These are phyloP conservation scores for Cercospora nicotianae DNA, from an alignment of 2,329 filamentous ascomycete genomes.

Conservation along the genomic window DNA sequence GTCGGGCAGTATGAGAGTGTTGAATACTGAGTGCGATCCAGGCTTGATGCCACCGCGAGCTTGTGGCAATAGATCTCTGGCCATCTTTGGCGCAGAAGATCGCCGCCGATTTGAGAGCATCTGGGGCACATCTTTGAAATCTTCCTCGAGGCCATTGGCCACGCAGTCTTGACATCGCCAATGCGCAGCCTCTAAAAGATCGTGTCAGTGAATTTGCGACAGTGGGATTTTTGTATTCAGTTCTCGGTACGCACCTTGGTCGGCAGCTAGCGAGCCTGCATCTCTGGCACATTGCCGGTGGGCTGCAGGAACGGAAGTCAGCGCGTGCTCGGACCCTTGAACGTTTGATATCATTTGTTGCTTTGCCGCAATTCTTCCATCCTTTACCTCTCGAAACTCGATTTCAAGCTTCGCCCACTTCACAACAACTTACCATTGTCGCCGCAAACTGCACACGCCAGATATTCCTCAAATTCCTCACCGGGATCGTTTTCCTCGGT, in stretches of 20 bases:
- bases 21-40: constrained; percentile 76
- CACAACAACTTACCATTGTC: constrained; percentile 69
- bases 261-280: constrained; percentile 61
- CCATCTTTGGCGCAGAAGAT: constrained; percentile 66
- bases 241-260: constrained; percentile 59
- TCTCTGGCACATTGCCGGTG: constrained; percentile 87
- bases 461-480: constrained; percentile 76
- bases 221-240: constrained; percentile 17
- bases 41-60: constrained; percentile 64
- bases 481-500: constrained; percentile 80
- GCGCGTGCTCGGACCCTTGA: constrained; percentile 41
- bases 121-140: constrained; percentile 42
- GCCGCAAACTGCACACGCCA: constrained; percentile 74
- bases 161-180: constrained; percentile 65
- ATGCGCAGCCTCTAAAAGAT: constrained; percentile 51
- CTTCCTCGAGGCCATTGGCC: constrained; percentile 50
- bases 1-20: constrained; percentile 68
- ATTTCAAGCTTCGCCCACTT: constrained; percentile 12
- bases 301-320: constrained; percentile 61
- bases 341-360: constrained; percentile 31
- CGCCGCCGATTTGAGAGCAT: constrained; percentile 49
- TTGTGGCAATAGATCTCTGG: constrained; percentile 66
- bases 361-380: constrained; percentile 32
- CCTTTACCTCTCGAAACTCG: constrained; percentile 22
- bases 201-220: constrained; percentile 30